A percentile compares a stretch with the other conserved stretches of the same genome.
These are phyloP conservation scores for Neurospora sp. DNA, from an alignment of 495 filamentous ascomycete species.

Conservation along the genomic window DNA sequence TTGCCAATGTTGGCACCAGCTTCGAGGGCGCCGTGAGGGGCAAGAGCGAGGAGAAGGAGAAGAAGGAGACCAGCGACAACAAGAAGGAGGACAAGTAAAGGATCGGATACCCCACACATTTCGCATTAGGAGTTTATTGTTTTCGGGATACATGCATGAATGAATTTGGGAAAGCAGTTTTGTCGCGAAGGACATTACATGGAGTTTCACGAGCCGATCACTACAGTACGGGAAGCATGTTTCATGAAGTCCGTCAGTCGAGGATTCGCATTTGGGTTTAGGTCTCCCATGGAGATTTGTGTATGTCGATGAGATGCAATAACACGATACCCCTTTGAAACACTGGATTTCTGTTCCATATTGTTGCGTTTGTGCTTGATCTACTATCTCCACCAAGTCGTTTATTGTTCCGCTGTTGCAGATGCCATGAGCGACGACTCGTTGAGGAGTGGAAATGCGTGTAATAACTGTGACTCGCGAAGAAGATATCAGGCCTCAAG, in stretches of 20 bases:
- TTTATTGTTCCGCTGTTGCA: neutral
- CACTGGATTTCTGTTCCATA: neutral
- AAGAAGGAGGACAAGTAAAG: slow-evolving; percentile 2
- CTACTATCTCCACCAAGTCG: neutral
- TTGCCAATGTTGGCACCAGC: slow-evolving; percentile 50
- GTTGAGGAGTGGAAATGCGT: neutral
- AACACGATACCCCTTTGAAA: neutral
- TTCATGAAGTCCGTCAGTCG: neutral
- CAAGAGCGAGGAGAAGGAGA: slow-evolving; percentile 34
- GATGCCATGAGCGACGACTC: neutral
- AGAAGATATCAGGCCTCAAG: neutral
- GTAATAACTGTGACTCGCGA: neutral
- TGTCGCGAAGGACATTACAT: neutral
- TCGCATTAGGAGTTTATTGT: neutral
- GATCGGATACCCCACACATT: neutral
- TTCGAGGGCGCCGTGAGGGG: slow-evolving; percentile 49
- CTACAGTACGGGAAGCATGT: neutral
- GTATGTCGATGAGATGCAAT: neutral
- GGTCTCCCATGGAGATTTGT: neutral
- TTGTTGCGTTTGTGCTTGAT: neutral
- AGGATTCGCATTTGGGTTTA: neutral
- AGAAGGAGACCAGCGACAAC: slow-evolving; percentile 61
- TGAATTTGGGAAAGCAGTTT: neutral
- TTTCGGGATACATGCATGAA: neutral
- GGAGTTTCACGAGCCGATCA: neutral